phyloP scores from a whole-genome alignment of 2,329 filamentous ascomycete genomes.

The Alternaria metachromatica region DNA sequence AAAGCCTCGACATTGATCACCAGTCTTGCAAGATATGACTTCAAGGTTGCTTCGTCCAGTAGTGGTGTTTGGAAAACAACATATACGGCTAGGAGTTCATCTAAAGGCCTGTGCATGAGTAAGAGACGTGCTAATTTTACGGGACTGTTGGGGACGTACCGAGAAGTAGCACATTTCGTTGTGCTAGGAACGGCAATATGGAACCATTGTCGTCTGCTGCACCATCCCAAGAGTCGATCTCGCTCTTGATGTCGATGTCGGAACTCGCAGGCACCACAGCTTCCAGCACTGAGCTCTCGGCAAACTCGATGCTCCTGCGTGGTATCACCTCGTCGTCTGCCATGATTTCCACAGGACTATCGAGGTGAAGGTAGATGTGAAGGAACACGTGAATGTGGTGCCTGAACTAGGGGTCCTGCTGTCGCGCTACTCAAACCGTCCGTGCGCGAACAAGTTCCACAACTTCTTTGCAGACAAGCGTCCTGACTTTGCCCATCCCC shows the following conservation, averaged over 20 bases:
- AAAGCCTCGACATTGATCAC: slow-evolving; percentile 71
- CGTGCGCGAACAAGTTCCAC: slow-evolving; percentile 6
- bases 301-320: slow-evolving; percentile 46
- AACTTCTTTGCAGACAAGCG: slow-evolving; percentile 4
- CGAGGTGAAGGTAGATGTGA: slow-evolving; percentile 2
- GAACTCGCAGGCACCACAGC: slow-evolving; percentile 48
- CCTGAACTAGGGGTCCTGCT: slow-evolving; percentile 7
- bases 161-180: slow-evolving; percentile 73
- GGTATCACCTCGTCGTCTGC: slow-evolving; percentile 28
- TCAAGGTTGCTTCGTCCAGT: slow-evolving; percentile 63
- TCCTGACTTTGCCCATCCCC: slow-evolving; percentile 5
- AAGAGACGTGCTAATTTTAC: slow-evolving; percentile 54
- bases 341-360: slow-evolving; percentile 21
- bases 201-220: slow-evolving; percentile 53
- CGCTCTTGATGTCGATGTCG: slow-evolving; percentile 44
- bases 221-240: slow-evolving; percentile 55
- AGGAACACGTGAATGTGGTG: slow-evolving; percentile 28
- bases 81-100: slow-evolving; percentile 75
- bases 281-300: slow-evolving; percentile 48
- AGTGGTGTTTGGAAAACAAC: slow-evolving; percentile 71
- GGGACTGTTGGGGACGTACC: slow-evolving; percentile 59
- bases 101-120: slow-evolving; percentile 63
- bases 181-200: slow-evolving; percentile 64
- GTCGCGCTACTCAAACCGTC: slow-evolving; percentile 1
- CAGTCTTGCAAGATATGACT: slow-evolving; percentile 67